These are phyloP conservation scores for Globisporangium parvum DNA, from an alignment of 352 stramenopile species.

Conservation along the genomic window DNA sequence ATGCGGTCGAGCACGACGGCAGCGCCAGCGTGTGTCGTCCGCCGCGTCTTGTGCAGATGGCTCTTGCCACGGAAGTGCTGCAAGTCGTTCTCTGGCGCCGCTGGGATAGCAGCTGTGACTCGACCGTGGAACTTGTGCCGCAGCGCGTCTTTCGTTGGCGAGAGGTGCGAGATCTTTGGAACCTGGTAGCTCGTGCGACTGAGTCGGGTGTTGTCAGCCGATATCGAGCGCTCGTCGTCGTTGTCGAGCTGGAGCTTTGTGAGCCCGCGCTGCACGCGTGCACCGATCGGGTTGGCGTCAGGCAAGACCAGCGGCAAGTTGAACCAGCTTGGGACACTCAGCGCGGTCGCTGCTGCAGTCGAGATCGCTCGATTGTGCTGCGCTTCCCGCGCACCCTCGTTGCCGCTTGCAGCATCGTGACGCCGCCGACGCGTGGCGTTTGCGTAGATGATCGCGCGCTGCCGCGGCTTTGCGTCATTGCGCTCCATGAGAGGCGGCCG, in stretches of 20 bases:
- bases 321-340: conserved; percentile 45
- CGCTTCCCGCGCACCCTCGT: not conserved
- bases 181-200: conserved; percentile 5
- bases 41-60: conserved; percentile 16
- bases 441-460: conserved; percentile 35
- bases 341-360: not conserved
- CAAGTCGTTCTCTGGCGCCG: not conserved
- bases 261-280: conserved; percentile 36
- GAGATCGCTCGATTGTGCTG: not conserved
- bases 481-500: conserved; percentile 5
- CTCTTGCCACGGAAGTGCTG: conserved; percentile 16
- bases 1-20: conserved; percentile 26
- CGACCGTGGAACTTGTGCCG: conserved; percentile 1
- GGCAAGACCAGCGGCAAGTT: conserved; percentile 57
- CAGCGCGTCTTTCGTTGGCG: conserved; percentile 9
- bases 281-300: conserved; percentile 28
- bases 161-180: conserved; percentile 49
- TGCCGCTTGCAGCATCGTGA: conserved; percentile 1
- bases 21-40: conserved; percentile 22
- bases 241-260: not conserved
- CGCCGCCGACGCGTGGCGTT: conserved; percentile 4
- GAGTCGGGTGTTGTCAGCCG: not conserved
- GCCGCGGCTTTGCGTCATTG: conserved; percentile 6
- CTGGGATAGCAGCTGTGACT: not conserved
- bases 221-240: not conserved